Evolutionary conservation across 352 stramenopile species (phyloP).

Genomic region (Sclerospora graminicola): DNA sequence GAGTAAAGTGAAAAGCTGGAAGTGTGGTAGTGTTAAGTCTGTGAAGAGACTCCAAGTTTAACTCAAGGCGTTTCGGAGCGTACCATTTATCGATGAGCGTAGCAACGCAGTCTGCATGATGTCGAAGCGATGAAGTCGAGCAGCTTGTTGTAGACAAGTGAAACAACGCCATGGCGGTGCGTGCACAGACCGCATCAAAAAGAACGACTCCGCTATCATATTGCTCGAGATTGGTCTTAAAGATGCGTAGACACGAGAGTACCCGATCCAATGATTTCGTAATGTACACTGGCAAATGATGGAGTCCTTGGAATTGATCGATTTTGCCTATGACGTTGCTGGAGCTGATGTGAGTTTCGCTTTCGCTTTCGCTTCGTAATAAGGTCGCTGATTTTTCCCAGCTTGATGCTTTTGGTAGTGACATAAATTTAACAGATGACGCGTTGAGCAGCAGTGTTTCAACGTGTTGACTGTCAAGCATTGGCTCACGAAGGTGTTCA

Average conservation of each 20-base stretch:
- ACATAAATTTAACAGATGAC: too few species aligned
- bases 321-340: constrained; percentile 10
- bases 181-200: constrained; percentile 36
- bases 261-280: constrained; percentile 59
- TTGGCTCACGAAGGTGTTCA: constrained; percentile 52
- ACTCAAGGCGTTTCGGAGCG: constrained; percentile 44
- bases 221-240: constrained; percentile 27
- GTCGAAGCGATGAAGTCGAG: constrained; percentile 11
- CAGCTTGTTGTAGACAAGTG: constrained; percentile 28
- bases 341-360: too few species aligned
- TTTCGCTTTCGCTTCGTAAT: background rate
- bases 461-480: constrained; percentile 30
- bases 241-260: constrained; percentile 30
- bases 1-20: constrained; percentile 12
- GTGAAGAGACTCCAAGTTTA: constrained; percentile 65
- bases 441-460: constrained; percentile 14
- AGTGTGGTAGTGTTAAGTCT: constrained; percentile 19
- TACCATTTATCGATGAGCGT: constrained; percentile 46
- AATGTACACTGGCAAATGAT: constrained; percentile 41
- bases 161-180: constrained; percentile 57
- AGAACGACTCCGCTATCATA: constrained; percentile 13
- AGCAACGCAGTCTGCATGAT: constrained; percentile 33
- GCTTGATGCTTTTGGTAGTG: constrained; percentile 1
- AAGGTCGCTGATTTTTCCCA: constrained; percentile 2
- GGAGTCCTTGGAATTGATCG: constrained; percentile 32